Evolutionary conservation across 805 yeast genomes (phyloP), one percentile per base, ranked within the genome.

Genomic region (Candida pseudoglaebosa): DNA sequence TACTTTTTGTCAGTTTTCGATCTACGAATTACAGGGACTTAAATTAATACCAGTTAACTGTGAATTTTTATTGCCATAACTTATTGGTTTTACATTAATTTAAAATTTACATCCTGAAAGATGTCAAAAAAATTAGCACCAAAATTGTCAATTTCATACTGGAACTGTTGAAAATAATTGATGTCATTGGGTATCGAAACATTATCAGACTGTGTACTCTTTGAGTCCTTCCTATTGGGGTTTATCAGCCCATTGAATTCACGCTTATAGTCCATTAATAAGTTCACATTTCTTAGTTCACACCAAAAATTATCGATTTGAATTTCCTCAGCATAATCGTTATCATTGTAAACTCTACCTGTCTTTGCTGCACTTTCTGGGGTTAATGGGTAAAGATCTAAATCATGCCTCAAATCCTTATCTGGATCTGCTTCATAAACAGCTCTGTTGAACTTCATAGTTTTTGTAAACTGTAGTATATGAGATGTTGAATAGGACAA

Each of bases 221-320:
- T n/a, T n/a, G n/a, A n/a, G n/a, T n/a, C n/a, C n/a, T n/a, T n/a
- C n/a, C n/a, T n/a, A n/a, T n/a, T n/a, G n/a, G n/a, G n/a, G n/a
- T 54, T 59, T 12, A 50, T 59, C 10, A 44, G 18, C 10, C 30
- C 21, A 16, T 38, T 39, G 20, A 34, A 31, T 15, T 16, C 22
- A 7, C 28, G 24, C 28, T 28, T 34, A 5, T 34, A 18, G n/a
- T n/a, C n/a, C 26, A 22, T 22, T 22, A 22, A 22, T 8, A 8
- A 12, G 12, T 18, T 26, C 18, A 39, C 30, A 14, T 36, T 31
- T 20, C 20, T 30, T 4, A 46, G 16, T 31, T 46, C 47, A 13
- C 36, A 19, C 49, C 49, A 46, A 37, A 46, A 39, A 37, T 46
- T 44, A 22, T 41, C 46, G n/a, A 33, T 24, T 22, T 44, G 48